Evolutionary conservation across 2,329 filamentous ascomycete species (phyloP).

Genomic region (Trichoderma hamatum): DNA sequence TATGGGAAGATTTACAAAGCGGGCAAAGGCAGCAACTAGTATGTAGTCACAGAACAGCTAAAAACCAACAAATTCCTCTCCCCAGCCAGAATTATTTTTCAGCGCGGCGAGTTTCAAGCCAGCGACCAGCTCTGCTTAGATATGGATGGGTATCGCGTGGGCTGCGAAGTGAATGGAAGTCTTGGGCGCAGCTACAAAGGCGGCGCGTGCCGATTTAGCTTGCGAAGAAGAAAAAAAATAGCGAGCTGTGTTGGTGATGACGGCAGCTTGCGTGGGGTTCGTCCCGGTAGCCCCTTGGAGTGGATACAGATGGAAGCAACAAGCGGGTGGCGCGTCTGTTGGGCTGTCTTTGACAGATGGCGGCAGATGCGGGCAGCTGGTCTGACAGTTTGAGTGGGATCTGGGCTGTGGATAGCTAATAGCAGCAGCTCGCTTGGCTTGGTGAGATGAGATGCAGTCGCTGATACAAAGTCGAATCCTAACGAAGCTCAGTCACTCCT

Average conservation of each 20-base stretch:
- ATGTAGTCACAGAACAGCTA: constrained; percentile 25
- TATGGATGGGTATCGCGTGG: constrained; percentile 35
- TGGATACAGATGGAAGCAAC: constrained; percentile 16
- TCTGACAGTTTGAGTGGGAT: background rate
- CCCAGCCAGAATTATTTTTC: constrained; percentile 28
- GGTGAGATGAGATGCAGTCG: background rate
- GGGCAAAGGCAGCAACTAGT: constrained; percentile 17
- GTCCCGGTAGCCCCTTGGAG: constrained; percentile 24
- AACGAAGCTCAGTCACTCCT: background rate
- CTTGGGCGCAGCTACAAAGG: constrained; percentile 2
- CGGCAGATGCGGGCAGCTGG: constrained; percentile 18
- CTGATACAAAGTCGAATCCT: background rate
- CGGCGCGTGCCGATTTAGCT: constrained; percentile 21
- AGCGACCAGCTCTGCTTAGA: constrained; percentile 38
- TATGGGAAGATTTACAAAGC: constrained; percentile 24
- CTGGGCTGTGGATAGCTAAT: background rate
- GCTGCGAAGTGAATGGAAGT: background rate
- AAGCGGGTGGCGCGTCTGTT: constrained; percentile 22
- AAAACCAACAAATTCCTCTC: constrained; percentile 17
- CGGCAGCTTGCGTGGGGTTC: constrained; percentile 27
- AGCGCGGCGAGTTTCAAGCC: constrained; percentile 36
- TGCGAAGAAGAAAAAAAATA: constrained; percentile 22
- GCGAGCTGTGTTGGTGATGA: constrained; percentile 24
- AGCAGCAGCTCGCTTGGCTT: background rate
- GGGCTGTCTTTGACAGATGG: constrained; percentile 2